A percentile compares a stretch with the other conserved stretches of the same genome.
phyloP scores from a whole-genome alignment of 768 basidiomycete genomes.

The Phylloporus rhodoxanthus region DNA sequence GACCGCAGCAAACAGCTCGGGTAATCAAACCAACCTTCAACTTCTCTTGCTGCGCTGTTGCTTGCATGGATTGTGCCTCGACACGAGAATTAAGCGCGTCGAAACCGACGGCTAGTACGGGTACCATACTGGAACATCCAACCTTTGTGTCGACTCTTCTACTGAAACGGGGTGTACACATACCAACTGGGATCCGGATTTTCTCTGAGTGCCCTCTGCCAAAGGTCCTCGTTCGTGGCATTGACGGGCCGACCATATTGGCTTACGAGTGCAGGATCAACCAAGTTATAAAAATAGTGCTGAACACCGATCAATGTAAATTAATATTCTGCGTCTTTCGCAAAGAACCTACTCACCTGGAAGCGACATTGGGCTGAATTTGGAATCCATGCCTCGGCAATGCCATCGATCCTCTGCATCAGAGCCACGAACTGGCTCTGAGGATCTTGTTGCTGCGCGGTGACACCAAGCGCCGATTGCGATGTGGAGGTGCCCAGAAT shows the following conservation, averaged over 20 bases:
- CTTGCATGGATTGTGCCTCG: slow-evolving; percentile 65
- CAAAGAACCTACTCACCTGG: slow-evolving; percentile 44
- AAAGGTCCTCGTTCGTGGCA: slow-evolving; percentile 62
- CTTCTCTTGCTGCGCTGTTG: slow-evolving; percentile 60
- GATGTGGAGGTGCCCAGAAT: slow-evolving; percentile 33
- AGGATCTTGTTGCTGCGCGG: slow-evolving; percentile 51
- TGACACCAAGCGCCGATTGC: slow-evolving; percentile 30
- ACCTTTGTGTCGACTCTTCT: neutral
- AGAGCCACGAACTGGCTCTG: slow-evolving; percentile 53
- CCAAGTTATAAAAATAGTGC: slow-evolving; percentile 83
- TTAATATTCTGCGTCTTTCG: no score
- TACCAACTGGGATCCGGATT: slow-evolving; percentile 81
- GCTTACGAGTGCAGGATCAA: slow-evolving; percentile 60
- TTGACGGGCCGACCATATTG: slow-evolving; percentile 69
- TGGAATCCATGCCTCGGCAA: slow-evolving; percentile 70
- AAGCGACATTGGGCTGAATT: slow-evolving; percentile 66
- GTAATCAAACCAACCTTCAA: slow-evolving; percentile 40
- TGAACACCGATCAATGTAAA: slow-evolving; percentile 21
- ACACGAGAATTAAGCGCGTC: slow-evolving; percentile 76
- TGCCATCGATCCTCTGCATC: slow-evolving; percentile 53
- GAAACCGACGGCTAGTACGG: slow-evolving; percentile 75
- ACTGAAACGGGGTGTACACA: neutral
- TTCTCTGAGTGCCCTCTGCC: slow-evolving; percentile 74
- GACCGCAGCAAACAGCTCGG: neutral
- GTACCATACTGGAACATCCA: slow-evolving; percentile 52